A percentile compares a stretch with the other conserved stretches of the same genome.
Conservation (phyloP, 1,284 basidiomycete species). For the Melanopsichium pennsylvanicum region DNA sequence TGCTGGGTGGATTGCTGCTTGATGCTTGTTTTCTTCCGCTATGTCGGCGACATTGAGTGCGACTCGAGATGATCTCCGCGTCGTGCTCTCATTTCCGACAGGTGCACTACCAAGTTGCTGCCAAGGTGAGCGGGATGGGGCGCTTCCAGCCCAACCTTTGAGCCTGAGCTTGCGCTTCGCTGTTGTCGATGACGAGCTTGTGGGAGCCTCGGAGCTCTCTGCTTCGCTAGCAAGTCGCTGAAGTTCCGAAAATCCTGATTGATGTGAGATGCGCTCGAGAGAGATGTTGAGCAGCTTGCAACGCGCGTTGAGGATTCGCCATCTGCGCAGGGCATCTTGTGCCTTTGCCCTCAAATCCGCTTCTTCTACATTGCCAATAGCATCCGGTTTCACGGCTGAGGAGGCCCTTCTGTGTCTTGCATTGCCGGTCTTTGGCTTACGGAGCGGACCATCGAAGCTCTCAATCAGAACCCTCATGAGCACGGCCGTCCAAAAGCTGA, state of each 20-base stretch:
- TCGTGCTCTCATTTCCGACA: too few species aligned
- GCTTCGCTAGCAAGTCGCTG: constrained; percentile 16
- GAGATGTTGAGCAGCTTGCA: constrained; percentile 29
- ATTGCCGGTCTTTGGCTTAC: background rate
- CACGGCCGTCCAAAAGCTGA: constrained; percentile 88
- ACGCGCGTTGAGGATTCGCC: constrained; percentile 24
- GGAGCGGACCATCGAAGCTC: constrained; percentile 59
- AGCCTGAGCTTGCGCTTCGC: constrained; percentile 22
- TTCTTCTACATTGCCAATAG: background rate
- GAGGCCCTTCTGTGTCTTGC: constrained; percentile 9
- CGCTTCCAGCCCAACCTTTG: constrained; percentile 34
- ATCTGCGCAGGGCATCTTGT: constrained; percentile 6
- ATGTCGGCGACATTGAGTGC: background rate
- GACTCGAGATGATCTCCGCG: constrained; percentile 9
- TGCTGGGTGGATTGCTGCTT: constrained; percentile 13
- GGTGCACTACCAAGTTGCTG: background rate
- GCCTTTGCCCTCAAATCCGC: background rate
- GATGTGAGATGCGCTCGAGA: constrained; percentile 24
- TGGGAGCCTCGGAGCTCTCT: constrained; percentile 11
- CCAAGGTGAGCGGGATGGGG: background rate
- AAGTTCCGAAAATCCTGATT: constrained; percentile 22
- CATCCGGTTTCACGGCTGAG: constrained; percentile 1
- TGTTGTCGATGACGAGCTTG: constrained; percentile 3
- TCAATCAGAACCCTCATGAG: constrained; percentile 81
- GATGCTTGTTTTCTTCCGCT: background rate